These are phyloP conservation scores for Avena insularis DNA, from an alignment of 176 grass and related monocot species.

Conservation along the genomic window DNA sequence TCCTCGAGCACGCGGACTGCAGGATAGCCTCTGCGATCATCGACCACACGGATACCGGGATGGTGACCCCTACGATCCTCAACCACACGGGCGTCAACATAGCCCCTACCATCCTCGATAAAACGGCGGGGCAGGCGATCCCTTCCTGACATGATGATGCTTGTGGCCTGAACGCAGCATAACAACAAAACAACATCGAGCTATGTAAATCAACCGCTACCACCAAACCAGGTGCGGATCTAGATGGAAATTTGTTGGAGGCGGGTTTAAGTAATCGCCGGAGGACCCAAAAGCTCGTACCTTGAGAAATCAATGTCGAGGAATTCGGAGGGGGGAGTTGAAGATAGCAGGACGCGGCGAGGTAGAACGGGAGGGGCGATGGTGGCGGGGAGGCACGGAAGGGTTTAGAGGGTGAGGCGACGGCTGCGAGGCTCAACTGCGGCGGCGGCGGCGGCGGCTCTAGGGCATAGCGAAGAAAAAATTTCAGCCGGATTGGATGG, in stretches of 20 bases:
- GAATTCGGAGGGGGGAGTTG: constrained; percentile 1
- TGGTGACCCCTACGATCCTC: constrained; percentile 33
- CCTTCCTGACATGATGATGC: constrained; percentile 69
- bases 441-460: not conserved
- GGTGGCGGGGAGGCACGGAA: not conserved
- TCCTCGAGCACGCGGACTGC: constrained; percentile 37
- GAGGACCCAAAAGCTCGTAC: constrained; percentile 11
- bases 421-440: not conserved
- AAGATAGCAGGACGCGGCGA: constrained; percentile 8
- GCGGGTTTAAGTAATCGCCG: not conserved
- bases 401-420: not conserved
- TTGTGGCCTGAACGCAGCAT: constrained; percentile 19
- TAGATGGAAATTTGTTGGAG: not conserved
- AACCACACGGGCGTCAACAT: constrained; percentile 14
- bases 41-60: constrained; percentile 22
- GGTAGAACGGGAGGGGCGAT: not conserved
- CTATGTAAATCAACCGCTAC: constrained; percentile 19
- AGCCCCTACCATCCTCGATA: constrained; percentile 40
- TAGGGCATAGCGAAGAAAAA: not conserved
- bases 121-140: constrained; percentile 50
- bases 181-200: constrained; percentile 35
- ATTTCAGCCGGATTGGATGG: not conserved
- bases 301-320: constrained; percentile 1
- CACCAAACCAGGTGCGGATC: not conserved
- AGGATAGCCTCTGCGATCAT: constrained; percentile 40